Base-by-base conservation (phyloP, 2,329 filamentous ascomycete genomes). In the Ascocoryne sarcoides region DNA sequence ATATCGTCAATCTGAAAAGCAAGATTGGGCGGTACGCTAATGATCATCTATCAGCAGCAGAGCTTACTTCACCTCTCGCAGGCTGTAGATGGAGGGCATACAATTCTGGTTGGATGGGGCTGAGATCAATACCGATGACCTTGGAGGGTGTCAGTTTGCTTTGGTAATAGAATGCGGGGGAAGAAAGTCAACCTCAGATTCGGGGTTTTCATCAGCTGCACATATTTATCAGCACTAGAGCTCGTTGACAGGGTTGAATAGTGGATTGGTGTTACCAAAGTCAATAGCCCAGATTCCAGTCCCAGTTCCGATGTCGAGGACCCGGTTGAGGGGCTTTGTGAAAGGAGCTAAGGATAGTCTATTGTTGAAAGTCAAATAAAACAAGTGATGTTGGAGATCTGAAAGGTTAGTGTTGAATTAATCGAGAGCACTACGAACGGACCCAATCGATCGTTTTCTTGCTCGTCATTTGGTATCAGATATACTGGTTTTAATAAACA, bases 1-100 rank as follows among this genome's bases (percentile, higher is more conserved):
- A 71, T 71, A 51, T 83, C 77, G 51, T 82, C 77, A 34, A 82
- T 69, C 33, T 78, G 65, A 50, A 82, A 82, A 36, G 69, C 65
- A 45, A 76, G 72, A 50, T 82, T 83, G 29, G 66, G 63, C 1
- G 76, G 75, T 5, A 79, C 67, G 56, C 68, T n/a, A n/a, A n/a
- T n/a, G n/a, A n/a, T n/a, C n/a, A n/a, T n/a, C n/a, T n/a, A n/a
- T n/a, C n/a, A n/a, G n/a, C n/a, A n/a, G n/a, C n/a, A n/a, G n/a
- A n/a, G n/a, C n/a, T n/a, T n/a, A n/a, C n/a, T n/a, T n/a, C n/a
- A n/a, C n/a, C n/a, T n/a, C n/a, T n/a, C n/a, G n/a, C n/a, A n/a
- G n/a, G n/a, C n/a, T n/a, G n/a, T n/a, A 18, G 18, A 29, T 17
- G 19, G 16, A 16, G 16, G 33, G 15, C 9, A 12, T 23, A 42